These are phyloP conservation scores for Acorus calamus DNA, from an alignment of 106 monocot species.

Conservation along the genomic window DNA sequence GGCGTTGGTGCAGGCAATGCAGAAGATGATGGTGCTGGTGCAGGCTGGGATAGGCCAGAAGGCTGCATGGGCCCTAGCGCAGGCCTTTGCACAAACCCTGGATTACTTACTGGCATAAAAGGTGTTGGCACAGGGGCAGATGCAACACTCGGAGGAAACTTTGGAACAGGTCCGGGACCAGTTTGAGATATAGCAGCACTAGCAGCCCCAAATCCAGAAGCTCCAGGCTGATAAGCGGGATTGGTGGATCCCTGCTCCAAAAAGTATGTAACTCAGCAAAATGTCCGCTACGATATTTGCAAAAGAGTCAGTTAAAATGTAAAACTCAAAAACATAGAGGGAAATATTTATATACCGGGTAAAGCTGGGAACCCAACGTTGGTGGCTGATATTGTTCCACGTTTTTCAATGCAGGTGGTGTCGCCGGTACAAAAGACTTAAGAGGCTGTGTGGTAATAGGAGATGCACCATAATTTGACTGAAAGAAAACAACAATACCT, in stretches of 20 bases:
- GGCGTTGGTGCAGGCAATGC: constrained; percentile 54
- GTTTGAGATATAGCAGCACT: constrained; percentile 26
- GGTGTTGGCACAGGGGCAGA: constrained; percentile 14
- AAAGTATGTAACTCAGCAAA: background rate
- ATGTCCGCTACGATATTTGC: background rate
- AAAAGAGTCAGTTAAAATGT: background rate
- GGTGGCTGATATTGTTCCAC: constrained; percentile 67
- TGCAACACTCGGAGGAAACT: constrained; percentile 25
- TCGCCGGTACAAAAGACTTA: constrained; percentile 63
- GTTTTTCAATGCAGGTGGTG: constrained; percentile 52
- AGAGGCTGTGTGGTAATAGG: constrained; percentile 37
- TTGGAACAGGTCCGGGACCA: constrained; percentile 27
- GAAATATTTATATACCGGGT: constrained; percentile 34
- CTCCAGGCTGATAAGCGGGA: constrained; percentile 34
- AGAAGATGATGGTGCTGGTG: constrained; percentile 21
- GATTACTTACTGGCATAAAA: constrained; percentile 36
- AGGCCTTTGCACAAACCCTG: constrained; percentile 28
- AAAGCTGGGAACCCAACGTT: constrained; percentile 64
- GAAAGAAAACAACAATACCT: background rate
- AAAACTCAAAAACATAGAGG: background rate
- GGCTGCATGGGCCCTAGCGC: constrained; percentile 42
- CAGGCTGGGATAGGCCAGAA: constrained; percentile 50
- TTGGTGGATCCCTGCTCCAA: constrained; percentile 34
- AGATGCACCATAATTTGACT: constrained; percentile 39
- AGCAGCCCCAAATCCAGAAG: constrained; percentile 15